Evolutionary conservation across 306 rosid species (phyloP), one percentile per base, ranked within the genome.

Genomic region (Begonia fuchsioides): DNA sequence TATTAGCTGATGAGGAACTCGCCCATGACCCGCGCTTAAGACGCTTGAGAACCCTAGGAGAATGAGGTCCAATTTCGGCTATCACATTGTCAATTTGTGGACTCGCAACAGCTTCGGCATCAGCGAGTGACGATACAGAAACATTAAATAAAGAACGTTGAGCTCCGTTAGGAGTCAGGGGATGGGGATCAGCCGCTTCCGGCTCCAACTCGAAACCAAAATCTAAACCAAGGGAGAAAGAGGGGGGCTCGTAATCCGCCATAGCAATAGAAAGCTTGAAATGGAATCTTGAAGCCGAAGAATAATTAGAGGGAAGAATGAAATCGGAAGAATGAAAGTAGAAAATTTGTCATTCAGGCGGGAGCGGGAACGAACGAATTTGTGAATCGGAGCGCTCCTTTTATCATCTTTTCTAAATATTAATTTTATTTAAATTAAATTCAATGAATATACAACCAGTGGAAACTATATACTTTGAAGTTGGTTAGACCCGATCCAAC

Each of bases 181-280:
- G 20, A 13, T 61, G 53, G 10, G 41, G 49, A 2, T 19, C 15
- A 17, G 61, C 50, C 17, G 43, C 12, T 39, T 59, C 68, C 46
- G 73, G 60, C 61, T 74, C 67, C 26, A 64, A 62, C 50, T 79
- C 85, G 52, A 72, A 53, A 38, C 26, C 59, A 10, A 69, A 51
- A 50, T 82, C 93, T 58, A 83, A 53, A 6, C 94, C 94, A 11
- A 86, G 78, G 55, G 96, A 86, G 71, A 86, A 86, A 0, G 96
- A 79, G 0, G 96, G 96, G 53, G 68, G 53, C 32, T 72, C 88
- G 9, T 20, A 67, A 43, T 72, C 76, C 17, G 69, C 83, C 96
- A 86, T 86, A 4, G 35, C 35, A 26, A 26, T 26, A 26, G 11
- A 63, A 53, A 53, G 9, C 20, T 14, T 10, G 43, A 26, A 49